Percentiles rank a stretch among this genome's conserved stretches.
These are phyloP conservation scores for Kwoniella bestiolae DNA, from an alignment of 768 basidiomycete species.

Conservation along the genomic window DNA sequence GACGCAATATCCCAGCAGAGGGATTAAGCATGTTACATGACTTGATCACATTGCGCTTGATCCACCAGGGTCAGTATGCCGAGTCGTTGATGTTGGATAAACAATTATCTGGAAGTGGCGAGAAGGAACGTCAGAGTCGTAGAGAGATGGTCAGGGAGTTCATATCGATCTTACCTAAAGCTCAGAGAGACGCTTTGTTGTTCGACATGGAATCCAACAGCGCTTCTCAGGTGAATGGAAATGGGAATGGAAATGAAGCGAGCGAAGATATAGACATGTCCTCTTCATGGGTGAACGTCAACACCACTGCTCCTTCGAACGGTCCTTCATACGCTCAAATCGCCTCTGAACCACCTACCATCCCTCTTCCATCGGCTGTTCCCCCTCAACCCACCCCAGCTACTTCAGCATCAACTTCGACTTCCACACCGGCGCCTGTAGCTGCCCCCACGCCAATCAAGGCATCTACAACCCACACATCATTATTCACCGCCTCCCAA, in stretches of 20 bases:
- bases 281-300: slow-evolving; percentile 15
- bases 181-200: slow-evolving; percentile 37
- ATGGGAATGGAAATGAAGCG: background rate
- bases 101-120: slow-evolving; percentile 42
- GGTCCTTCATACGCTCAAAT: slow-evolving; percentile 14
- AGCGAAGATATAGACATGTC: slow-evolving; percentile 20
- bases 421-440: slow-evolving; percentile 2
- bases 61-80: slow-evolving; percentile 50
- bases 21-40: slow-evolving; percentile 44
- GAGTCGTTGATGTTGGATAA: slow-evolving; percentile 46
- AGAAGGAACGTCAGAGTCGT: slow-evolving; percentile 43
- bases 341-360: slow-evolving; percentile 16
- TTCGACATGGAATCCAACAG: slow-evolving; percentile 20
- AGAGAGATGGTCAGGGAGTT: slow-evolving; percentile 54
- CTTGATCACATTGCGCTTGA: slow-evolving; percentile 47
- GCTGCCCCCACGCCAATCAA: slow-evolving; percentile 14
- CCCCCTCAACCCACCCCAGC: background rate
- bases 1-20: slow-evolving; percentile 18
- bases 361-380: slow-evolving; percentile 1
- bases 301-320: background rate
- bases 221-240: background rate
- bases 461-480: slow-evolving; percentile 11
- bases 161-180: slow-evolving; percentile 48
- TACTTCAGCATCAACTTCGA: background rate
- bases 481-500: slow-evolving; percentile 8